Base-by-base conservation (phyloP, 164 flowering plant genomes). In the Aristolochia californica region DNA sequence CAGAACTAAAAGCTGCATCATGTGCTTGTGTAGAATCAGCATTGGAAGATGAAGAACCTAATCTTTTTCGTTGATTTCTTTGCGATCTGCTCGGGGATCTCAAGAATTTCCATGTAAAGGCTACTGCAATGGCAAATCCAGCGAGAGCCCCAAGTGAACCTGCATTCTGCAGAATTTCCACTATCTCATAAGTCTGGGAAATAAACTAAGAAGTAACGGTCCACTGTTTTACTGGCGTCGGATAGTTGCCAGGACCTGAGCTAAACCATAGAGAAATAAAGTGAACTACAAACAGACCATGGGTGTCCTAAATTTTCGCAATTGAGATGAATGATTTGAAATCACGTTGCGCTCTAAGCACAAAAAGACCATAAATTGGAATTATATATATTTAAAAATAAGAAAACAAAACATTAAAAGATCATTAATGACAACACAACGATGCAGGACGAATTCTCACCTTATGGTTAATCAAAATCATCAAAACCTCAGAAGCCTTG, bases 91-190 rank as follows among this genome's bases (percentile, higher is more conserved):
- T 51, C 17, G 70, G 64, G 5, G 70, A 43, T 47, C 68, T 73
- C 55, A 69, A 57, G 47, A 73, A 73, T 63, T 66, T 73, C 76
- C 73, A 73, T 11, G 73, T 57, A 48, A 73, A 73, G 45, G 68
- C 58, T 48, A 73, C 13, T 40, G 76, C 76, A 57, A 73, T 54
- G 12, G 76, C 76, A 45, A 73, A 69, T 44, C 76, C 76, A 51
- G 74, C 74, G 52, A 71, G 21, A 47, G 73, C 73, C 59, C 73
- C 76, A 54, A 73, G 34, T 30, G 76, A 66, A 57, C 76, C 71
- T 27, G 68, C 68, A 66, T 51, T 53, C 76, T 69, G 66, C 48
- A 72, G 18, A 24, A 44, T 16, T 15, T 13, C 18, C 18, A 27
- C 13, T n/a, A 16, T 16, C 20, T 16, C 23, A 48, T 45, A 27